These are phyloP conservation scores for Erodium maritimum DNA, from an alignment of 345 rosid genomes.

Conservation along the genomic window DNA sequence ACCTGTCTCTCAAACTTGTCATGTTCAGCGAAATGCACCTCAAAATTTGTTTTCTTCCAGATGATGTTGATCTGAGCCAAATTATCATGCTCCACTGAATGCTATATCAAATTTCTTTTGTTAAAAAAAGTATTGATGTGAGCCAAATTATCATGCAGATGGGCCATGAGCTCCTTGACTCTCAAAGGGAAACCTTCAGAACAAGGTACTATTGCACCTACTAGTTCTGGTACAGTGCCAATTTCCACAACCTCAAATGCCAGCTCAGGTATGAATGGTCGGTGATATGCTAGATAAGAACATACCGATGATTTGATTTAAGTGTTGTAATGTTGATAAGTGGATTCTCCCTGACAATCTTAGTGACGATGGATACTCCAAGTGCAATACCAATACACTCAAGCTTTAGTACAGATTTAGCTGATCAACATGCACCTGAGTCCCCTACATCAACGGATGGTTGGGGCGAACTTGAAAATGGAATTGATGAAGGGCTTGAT, in stretches of 20 bases:
- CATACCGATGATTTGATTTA: neutral
- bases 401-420: conserved; percentile 58
- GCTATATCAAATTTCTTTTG: neutral
- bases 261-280: conserved; percentile 59
- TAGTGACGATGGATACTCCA: conserved; percentile 49
- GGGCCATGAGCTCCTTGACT: conserved; percentile 99
- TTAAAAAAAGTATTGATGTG: neutral
- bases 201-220: conserved; percentile 56
- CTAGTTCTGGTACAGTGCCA: conserved; percentile 32
- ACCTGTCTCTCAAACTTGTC: neutral
- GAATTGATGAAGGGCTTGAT: conserved; percentile 61
- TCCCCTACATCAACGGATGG: conserved; percentile 98
- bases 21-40: neutral
- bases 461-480: conserved; percentile 94
- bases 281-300: no score
- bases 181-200: conserved; percentile 87
- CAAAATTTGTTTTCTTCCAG: neutral
- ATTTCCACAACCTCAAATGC: conserved; percentile 42
- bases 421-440: conserved; percentile 58
- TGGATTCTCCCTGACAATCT: conserved; percentile 12
- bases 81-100: neutral
- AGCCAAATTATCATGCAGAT: conserved; percentile 30
- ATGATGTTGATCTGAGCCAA: neutral
- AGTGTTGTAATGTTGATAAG: neutral
- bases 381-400: conserved; percentile 30